A percentile compares a stretch with the other conserved stretches of the same genome.
Evolutionary conservation across 2,329 filamentous ascomycete species (phyloP).

Genomic region (Diaporthe sp.): DNA sequence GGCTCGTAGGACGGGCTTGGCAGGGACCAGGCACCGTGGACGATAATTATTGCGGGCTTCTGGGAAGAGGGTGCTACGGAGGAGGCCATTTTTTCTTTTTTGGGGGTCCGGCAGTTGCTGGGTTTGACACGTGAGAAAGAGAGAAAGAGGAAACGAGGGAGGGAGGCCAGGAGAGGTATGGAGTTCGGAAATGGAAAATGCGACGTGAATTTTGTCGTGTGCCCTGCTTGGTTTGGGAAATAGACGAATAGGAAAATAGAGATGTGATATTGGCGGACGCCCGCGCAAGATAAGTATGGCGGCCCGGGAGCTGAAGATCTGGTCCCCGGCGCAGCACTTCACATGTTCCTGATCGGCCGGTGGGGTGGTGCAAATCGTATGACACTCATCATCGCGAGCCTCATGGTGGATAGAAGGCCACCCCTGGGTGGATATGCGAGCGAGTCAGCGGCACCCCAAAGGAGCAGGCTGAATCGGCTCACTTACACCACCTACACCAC

Average conservation of each 20-base stretch:
- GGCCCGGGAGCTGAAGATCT: conserved; percentile 11
- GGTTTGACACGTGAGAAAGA: neutral
- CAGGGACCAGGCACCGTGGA: conserved; percentile 26
- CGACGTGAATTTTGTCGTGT: neutral
- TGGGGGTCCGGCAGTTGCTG: neutral
- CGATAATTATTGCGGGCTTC: conserved; percentile 29
- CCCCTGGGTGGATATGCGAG: conserved; percentile 4
- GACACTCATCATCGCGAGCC: conserved; percentile 24
- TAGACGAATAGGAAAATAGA: conserved; percentile 27
- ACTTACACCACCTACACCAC: conserved; percentile 9
- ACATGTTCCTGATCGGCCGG: conserved; percentile 27
- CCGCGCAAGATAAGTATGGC: conserved; percentile 19
- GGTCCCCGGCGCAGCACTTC: neutral
- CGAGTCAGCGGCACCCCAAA: conserved; percentile 7
- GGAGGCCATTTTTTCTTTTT: neutral
- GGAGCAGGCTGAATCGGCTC: neutral
- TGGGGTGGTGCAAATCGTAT: conserved; percentile 25
- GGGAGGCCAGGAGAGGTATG: neutral
- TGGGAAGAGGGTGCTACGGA: neutral
- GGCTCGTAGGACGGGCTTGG: conserved; percentile 22
- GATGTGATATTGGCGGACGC: neutral
- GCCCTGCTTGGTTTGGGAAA: neutral
- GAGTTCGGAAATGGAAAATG: conserved; percentile 7
- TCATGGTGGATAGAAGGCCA: conserved; percentile 3
- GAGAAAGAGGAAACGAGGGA: neutral